phyloP scores from a whole-genome alignment of 192 early-diverging fungal species.

The Backusella macrospora region DNA sequence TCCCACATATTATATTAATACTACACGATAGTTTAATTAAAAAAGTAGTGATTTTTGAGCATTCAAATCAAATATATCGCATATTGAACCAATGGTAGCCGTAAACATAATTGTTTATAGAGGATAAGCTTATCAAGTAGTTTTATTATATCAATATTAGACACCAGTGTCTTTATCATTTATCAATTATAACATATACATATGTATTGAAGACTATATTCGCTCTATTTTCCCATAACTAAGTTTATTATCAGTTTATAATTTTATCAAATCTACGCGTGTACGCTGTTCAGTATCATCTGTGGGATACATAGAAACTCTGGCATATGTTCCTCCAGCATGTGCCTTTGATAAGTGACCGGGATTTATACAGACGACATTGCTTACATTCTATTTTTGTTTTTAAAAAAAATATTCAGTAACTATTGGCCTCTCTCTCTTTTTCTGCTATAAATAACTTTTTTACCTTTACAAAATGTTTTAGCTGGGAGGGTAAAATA shows the following conservation, averaged over 20 bases:
- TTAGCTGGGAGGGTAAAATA: constrained; percentile 75
- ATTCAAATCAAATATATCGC: too few relatives aligned
- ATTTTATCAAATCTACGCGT: constrained; percentile 44
- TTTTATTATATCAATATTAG: too few relatives aligned
- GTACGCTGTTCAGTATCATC: constrained; percentile 30
- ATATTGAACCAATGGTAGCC: too few relatives aligned
- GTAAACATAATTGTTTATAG: too few relatives aligned
- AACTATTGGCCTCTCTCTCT: background rate
- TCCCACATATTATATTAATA: too few relatives aligned
- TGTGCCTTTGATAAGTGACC: constrained; percentile 71
- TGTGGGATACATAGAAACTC: constrained; percentile 70
- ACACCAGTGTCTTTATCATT: too few relatives aligned
- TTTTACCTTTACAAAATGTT: constrained; percentile 65
- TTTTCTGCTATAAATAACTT: background rate
- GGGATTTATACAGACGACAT: constrained; percentile 84
- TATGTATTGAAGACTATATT: too few relatives aligned
- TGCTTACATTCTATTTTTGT: constrained; percentile 58
- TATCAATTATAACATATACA: too few relatives aligned
- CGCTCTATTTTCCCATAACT: too few relatives aligned
- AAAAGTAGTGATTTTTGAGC: too few relatives aligned
- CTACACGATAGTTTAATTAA: too few relatives aligned
- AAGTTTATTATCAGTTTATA: constrained; percentile 23
- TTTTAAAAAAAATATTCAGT: background rate
- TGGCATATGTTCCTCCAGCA: constrained; percentile 82
- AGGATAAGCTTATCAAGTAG: too few relatives aligned